phyloP scores from a whole-genome alignment of 371 early-diverging fungal genomes.

The Haplosporangium sp. region DNA sequence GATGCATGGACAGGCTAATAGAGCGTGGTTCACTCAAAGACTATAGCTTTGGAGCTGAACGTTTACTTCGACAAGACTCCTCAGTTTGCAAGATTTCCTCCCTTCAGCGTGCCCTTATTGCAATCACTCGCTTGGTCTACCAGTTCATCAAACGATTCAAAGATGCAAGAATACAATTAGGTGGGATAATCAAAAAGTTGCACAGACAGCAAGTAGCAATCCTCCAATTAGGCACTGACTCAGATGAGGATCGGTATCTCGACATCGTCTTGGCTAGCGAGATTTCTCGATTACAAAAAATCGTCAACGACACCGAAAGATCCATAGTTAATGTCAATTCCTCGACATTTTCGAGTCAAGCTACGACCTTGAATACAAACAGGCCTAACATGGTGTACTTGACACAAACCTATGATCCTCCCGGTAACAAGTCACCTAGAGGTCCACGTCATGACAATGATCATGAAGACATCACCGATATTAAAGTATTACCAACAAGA shows the following conservation, averaged over 20 bases:
- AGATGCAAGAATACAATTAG: constrained; percentile 27
- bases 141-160: constrained; percentile 38
- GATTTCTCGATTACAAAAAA: constrained; percentile 9
- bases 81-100: constrained; percentile 19
- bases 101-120: constrained; percentile 38
- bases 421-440: constrained; percentile 33
- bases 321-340: background rate
- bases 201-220: background rate
- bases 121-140: constrained; percentile 47
- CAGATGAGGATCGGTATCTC: constrained; percentile 19
- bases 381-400: constrained; percentile 19
- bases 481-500: constrained; percentile 60
- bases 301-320: constrained; percentile 23
- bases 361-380: background rate
- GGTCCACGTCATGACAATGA: constrained; percentile 63
- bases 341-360: too few species aligned
- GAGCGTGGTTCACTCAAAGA: constrained; percentile 19
- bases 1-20: constrained; percentile 26
- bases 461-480: constrained; percentile 40
- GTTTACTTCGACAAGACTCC: constrained; percentile 2
- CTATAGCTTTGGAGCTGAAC: background rate
- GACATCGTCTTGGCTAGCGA: constrained; percentile 19
- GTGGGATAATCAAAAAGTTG: constrained; percentile 4
- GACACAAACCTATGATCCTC: constrained; percentile 28
- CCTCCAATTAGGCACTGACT: background rate